Evolutionary conservation across 2,329 filamentous ascomycete genomes (phyloP).

Genomic region (Biscogniauxia sp.): DNA sequence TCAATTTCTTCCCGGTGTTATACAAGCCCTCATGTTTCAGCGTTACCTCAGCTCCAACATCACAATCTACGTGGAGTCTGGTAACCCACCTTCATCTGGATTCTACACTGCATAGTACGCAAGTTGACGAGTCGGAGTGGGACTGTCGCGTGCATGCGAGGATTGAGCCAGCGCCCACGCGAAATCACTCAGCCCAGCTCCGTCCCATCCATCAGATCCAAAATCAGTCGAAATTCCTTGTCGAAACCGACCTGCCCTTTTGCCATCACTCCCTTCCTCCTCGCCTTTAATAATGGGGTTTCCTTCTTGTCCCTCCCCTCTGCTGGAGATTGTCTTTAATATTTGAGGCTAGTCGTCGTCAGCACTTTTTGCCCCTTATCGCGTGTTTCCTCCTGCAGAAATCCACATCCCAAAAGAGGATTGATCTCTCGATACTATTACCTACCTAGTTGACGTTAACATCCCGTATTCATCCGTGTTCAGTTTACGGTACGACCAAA

Average conservation of each 20-base stretch:
- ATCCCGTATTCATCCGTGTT: background rate
- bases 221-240: background rate
- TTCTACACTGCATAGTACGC: background rate
- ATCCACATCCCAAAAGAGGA: background rate
- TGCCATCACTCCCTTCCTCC: background rate
- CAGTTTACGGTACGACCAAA: background rate
- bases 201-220: background rate
- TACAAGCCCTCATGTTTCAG: conserved; percentile 12
- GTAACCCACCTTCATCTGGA: background rate
- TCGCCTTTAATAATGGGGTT: too few species aligned
- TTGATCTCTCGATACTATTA: background rate
- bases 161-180: background rate
- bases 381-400: background rate
- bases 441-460: background rate
- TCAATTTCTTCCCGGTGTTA: conserved; percentile 17
- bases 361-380: background rate
- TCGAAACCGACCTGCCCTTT: background rate
- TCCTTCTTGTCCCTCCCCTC: too few species aligned
- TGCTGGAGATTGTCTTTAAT: background rate
- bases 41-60: conserved; percentile 7
- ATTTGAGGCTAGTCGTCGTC: background rate
- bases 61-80: background rate
- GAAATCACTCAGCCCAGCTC: background rate
- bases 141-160: background rate
- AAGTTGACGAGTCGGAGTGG: background rate